A percentile compares a stretch with the other conserved stretches of the same genome.
Conservation (phyloP, 1,284 basidiomycete species). For the Megacollybia platyphylla region DNA sequence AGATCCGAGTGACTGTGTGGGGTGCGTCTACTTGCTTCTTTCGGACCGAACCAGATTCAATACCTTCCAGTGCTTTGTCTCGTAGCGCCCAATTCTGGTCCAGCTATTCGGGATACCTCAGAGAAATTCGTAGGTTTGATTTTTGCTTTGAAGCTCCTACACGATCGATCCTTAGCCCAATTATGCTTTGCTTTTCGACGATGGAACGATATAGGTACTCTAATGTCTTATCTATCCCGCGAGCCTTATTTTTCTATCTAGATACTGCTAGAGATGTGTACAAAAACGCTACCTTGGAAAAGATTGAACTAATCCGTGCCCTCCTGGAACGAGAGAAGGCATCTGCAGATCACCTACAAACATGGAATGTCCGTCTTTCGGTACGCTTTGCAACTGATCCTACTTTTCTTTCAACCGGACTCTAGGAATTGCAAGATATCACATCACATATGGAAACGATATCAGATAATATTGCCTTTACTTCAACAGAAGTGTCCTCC, state of each 20-base stretch:
- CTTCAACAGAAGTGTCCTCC: not conserved
- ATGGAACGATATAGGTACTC: constrained; percentile 57
- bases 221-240: constrained; percentile 6
- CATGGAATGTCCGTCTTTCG: constrained; percentile 3
- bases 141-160: constrained; percentile 8
- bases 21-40: constrained; percentile 24
- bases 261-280: constrained; percentile 59
- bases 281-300: constrained; percentile 48
- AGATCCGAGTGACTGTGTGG: constrained; percentile 30
- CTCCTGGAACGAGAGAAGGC: constrained; percentile 30
- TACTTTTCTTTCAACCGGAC: not conserved
- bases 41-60: not conserved
- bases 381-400: constrained; percentile 2
- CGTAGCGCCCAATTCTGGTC: constrained; percentile 73
- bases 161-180: constrained; percentile 33
- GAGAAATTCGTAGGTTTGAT: constrained; percentile 49
- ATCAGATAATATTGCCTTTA: not conserved
- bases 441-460: not conserved
- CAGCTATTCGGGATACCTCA: constrained; percentile 69
- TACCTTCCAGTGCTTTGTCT: constrained; percentile 42
- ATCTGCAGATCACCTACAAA: constrained; percentile 10
- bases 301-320: constrained; percentile 34
- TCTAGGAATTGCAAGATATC: not conserved
- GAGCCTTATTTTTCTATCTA: constrained; percentile 13
- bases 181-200: constrained; percentile 60